Evolutionary conservation across 306 rosid genomes (phyloP).

Genomic region (Sesbania bispinosa): DNA sequence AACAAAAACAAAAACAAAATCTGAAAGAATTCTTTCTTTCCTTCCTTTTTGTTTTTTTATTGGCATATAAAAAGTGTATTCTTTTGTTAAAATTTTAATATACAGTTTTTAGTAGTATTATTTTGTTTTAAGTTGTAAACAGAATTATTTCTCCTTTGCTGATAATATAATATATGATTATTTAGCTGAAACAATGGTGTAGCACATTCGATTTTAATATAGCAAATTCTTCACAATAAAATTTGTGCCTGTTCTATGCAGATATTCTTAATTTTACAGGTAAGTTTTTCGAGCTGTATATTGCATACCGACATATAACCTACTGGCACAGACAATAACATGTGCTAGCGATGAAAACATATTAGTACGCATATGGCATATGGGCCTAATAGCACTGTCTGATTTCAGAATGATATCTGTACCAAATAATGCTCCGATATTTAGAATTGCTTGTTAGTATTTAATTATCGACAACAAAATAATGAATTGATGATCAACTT

Average conservation of each 20-base stretch:
- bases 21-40: background rate
- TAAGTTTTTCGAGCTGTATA: background rate
- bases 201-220: background rate
- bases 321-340: slow-evolving; percentile 13
- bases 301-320: background rate
- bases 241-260: background rate
- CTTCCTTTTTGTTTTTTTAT: background rate
- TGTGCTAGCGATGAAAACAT: background rate
- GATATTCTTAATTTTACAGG: background rate
- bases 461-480: background rate
- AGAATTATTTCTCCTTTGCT: background rate
- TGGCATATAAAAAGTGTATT: slow-evolving; percentile 1
- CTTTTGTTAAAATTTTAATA: slow-evolving; percentile 23
- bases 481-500: background rate
- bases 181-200: background rate
- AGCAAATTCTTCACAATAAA: background rate
- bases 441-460: too few relatives aligned
- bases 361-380: background rate
- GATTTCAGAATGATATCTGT: background rate
- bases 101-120: background rate
- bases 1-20: background rate
- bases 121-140: background rate
- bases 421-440: background rate
- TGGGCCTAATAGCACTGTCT: background rate
- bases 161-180: background rate